Base-by-base conservation (phyloP, 306 rosid genomes). In the Pyrus betulifolia region DNA sequence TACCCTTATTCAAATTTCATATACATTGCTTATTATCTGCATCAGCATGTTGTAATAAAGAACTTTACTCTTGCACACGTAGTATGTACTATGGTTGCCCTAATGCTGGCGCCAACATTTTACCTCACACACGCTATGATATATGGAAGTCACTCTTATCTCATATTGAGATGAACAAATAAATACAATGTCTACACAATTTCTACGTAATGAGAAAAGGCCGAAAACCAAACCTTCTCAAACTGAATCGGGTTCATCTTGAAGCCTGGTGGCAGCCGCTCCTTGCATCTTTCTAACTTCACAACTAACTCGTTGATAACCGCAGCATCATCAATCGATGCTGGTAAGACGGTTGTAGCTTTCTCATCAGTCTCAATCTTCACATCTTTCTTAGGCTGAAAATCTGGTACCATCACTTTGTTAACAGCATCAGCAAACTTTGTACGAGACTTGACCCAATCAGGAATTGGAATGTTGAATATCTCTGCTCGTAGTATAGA, bases 221-320 rank as follows among this genome's bases (percentile, higher is more conserved):
- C n/a, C 12, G 30, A 19, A 19, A 57, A 22, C 60, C 61, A 45
- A 11, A 77, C 81, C 81, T 77, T 77, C 75, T 77, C 81, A 77
- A 77, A 77, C 40, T 77, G 81, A 69, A 77, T 77, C 1, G 81
- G 81, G 51, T 70, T 77, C 81, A 77, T 69, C 81, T 70, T 69
- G 81, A 77, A 77, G 46, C 40, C 62, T 1, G 63, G 52, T 70
- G 81, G 81, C 33, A 77, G 75, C 81, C 49, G 23, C 40, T 77
- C 49, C 76, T 49, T 71, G 59, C 70, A 70, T 27, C 45, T 59
- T 23, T 77, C 76, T 30, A 77, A 46, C 76, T 69, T 77, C 69
- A 69, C 49, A 7, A 59, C 58, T 4, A 77, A 46, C 70, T 77
- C 81, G 9, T 69, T 71, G 59, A 77, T 77, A 13, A 77, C 75